Evolutionary conservation across 139 green algal species (phyloP).

Genomic region (Tetradesmus lagerheimii): DNA sequence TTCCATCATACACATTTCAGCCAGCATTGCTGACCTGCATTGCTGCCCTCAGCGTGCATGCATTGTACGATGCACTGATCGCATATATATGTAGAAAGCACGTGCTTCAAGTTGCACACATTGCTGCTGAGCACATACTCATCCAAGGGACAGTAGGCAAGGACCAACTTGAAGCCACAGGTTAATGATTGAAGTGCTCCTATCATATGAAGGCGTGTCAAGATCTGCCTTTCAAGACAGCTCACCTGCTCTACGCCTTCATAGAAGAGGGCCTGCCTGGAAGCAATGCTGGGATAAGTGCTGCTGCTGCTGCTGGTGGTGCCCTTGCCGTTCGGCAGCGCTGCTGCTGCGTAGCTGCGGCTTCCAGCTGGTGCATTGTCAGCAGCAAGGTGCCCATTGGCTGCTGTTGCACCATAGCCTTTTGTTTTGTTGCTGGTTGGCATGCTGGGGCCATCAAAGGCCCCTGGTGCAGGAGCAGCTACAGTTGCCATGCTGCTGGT

Average conservation of each 20-base stretch:
- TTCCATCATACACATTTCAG: too few species aligned
- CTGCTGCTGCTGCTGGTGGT: not conserved
- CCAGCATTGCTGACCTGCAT: not conserved
- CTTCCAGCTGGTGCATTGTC: conserved; percentile 1
- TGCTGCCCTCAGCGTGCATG: not conserved
- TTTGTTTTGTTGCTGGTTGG: not conserved
- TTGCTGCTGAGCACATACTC: too few species aligned
- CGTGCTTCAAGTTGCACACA: too few species aligned
- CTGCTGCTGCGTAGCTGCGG: not conserved
- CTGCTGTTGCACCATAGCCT: not conserved
- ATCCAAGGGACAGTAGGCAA: too few species aligned
- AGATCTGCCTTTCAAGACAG: not conserved
- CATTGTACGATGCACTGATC: too few species aligned
- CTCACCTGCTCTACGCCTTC: not conserved
- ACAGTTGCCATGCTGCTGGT: not conserved
- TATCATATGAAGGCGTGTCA: too few species aligned
- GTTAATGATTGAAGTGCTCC: too few species aligned
- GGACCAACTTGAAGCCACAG: too few species aligned
- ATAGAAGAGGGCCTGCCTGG: not conserved
- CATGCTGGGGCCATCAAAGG: not conserved
- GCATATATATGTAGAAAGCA: too few species aligned
- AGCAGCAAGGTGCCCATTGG: not conserved
- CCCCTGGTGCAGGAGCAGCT: not conserved
- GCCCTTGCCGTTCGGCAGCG: not conserved
- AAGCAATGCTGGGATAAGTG: conserved; percentile 2